These are phyloP conservation scores for Solanum corneliomulleri DNA, from an alignment of 257 asterid species.

Conservation along the genomic window DNA sequence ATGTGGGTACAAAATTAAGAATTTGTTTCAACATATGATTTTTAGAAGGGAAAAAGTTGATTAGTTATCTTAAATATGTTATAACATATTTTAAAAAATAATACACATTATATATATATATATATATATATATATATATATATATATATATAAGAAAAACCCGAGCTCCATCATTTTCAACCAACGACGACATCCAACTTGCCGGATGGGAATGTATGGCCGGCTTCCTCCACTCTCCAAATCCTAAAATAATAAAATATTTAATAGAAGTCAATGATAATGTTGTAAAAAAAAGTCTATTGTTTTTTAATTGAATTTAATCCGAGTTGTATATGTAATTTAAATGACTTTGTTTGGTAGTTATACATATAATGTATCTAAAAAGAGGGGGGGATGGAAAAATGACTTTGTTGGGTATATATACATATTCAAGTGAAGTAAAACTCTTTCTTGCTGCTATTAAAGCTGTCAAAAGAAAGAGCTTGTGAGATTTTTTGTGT, in stretches of 20 bases:
- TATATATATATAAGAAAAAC: neutral
- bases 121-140: too few relatives aligned
- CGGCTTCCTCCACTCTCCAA: neutral
- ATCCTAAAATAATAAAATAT: neutral
- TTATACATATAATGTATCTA: neutral
- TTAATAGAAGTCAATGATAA: neutral
- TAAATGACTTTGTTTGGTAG: neutral
- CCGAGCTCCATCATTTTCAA: neutral
- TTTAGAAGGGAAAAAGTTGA: neutral
- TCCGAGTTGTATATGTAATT: too few relatives aligned
- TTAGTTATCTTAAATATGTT: neutral
- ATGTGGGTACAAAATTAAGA: too few relatives aligned
- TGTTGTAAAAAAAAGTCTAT: neutral
- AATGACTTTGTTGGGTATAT: neutral
- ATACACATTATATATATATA: too few relatives aligned
- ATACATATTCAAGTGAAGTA: neutral
- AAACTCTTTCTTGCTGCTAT: neutral
- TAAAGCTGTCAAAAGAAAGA: slow-evolving; percentile 6
- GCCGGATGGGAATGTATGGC: neutral
- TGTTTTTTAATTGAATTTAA: neutral
- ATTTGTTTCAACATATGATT: neutral
- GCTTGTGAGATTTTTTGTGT: neutral
- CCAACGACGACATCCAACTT: neutral
- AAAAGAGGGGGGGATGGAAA: neutral
- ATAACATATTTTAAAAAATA: neutral